These are phyloP conservation scores for Mortierella alpina DNA, from an alignment of 192 early-diverging fungal genomes.

Conservation along the genomic window DNA sequence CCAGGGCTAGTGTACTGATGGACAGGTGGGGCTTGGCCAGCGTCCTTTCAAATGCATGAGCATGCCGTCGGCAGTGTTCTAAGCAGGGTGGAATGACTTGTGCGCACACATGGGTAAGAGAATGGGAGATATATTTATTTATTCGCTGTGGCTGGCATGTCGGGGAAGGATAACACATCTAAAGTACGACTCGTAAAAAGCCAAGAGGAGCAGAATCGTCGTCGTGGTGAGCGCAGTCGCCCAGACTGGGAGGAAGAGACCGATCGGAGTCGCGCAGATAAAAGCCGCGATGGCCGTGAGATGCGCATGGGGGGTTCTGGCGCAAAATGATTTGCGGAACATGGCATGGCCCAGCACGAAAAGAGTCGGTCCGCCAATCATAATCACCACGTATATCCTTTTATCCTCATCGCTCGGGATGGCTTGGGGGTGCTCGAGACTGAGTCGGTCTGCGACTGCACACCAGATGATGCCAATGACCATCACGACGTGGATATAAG, in stretches of 20 bases:
- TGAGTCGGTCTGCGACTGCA: slow-evolving; percentile 36
- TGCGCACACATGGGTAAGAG: no score
- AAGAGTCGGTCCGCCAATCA: slow-evolving; percentile 36
- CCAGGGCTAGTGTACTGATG: no score
- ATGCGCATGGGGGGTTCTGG: slow-evolving; percentile 14
- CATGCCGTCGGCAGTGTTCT: no score
- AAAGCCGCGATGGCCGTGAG: slow-evolving; percentile 12
- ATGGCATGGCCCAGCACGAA: slow-evolving; percentile 42
- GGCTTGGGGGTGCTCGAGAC: slow-evolving; percentile 19
- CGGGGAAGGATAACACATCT: slow-evolving; percentile 17
- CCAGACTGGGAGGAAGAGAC: slow-evolving; percentile 25
- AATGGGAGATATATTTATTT: no score
- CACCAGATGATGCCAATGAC: slow-evolving; percentile 44
- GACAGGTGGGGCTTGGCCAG: no score
- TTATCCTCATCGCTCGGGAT: slow-evolving; percentile 27
- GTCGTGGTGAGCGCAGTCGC: slow-evolving; percentile 34
- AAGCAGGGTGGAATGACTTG: no score
- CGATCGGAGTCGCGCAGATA: slow-evolving; percentile 34
- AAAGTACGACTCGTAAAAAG: slow-evolving; percentile 30
- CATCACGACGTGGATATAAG: slow-evolving; percentile 39
- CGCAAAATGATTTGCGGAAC: slow-evolving; percentile 29
- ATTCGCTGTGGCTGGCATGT: no score
- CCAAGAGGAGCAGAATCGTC: slow-evolving; percentile 6
- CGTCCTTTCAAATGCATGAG: neutral
- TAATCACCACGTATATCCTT: slow-evolving; percentile 24